Evolutionary conservation across 257 asterid species (phyloP), one percentile per base, ranked within the genome.

Genomic region (Salvia hispanica): DNA sequence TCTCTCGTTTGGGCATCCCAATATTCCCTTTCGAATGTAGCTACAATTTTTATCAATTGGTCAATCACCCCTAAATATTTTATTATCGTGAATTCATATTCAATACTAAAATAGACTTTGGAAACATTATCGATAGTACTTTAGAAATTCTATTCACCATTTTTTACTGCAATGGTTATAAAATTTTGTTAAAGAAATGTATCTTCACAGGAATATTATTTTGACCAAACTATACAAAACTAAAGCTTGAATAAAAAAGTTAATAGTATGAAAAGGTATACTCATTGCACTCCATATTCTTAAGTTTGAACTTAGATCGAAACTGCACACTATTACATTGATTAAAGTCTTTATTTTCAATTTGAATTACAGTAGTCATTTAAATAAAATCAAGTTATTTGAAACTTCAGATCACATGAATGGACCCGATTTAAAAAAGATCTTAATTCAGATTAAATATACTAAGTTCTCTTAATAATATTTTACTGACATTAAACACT

Each of bases 1-100:
- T 58, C 74, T n/a, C 40, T 11, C 79, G 57, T 78, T 76, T 76
- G 73, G 75, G 70, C 54, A 80, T 69, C 79, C 78, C 80, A 74
- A 76, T 76, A 78, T 72, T 63, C 74, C 62, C 42, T 70, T 76
- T 43, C 37, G 8, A 47, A 44, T 40, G 9, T 54, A 28, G 14
- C 52, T 16, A 36, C 66, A 68, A 68, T 45, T 37, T 6, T 62
- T 36, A 42, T 62, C 74, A 77, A 43, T 63, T 47, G 16, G 40
- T 64, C 79, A 77, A 74, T 55, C 58, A 31, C 43, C 6, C 36
- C 1, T 18, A 11, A 39, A 9, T 37, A 55, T 55, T 55, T 54
- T 1, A 54, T 11, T 53, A 4, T 54, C 11, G 8, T 28, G 9
- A 53, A 21, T 39, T 9, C 4, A 54, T 16, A 54, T 5, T 54